A percentile compares a stretch with the other conserved stretches of the same genome.
phyloP scores from a whole-genome alignment of 2,329 filamentous ascomycete species.

The Hymenoscyphus repandus region DNA sequence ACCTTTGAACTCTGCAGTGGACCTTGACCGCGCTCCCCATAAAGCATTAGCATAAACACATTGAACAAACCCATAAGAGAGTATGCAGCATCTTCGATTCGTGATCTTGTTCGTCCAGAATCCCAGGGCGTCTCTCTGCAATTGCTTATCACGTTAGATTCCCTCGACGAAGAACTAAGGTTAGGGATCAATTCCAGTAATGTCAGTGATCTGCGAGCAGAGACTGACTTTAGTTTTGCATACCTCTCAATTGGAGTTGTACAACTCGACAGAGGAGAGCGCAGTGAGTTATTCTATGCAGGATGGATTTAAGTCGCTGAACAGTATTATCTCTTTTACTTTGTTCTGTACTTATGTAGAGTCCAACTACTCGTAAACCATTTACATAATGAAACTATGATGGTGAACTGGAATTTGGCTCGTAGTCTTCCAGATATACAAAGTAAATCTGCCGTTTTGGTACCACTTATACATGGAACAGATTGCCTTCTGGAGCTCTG shows the following conservation, averaged over 20 bases:
- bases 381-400: neutral
- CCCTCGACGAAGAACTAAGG: neutral
- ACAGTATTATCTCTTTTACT: too few relatives aligned
- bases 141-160: neutral
- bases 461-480: slow-evolving; percentile 5
- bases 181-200: neutral
- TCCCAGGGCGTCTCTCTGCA: slow-evolving; percentile 29
- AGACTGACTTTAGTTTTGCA: neutral
- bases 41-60: slow-evolving; percentile 28
- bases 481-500: neutral
- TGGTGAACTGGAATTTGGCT: neutral
- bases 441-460: slow-evolving; percentile 5
- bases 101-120: slow-evolving; percentile 18
- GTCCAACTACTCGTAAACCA: slow-evolving; percentile 7
- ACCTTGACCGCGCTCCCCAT: slow-evolving; percentile 23
- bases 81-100: slow-evolving; percentile 28
- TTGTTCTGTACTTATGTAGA: neutral
- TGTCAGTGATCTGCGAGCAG: neutral
- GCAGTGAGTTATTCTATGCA: neutral
- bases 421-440: slow-evolving; percentile 1
- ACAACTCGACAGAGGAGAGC: neutral
- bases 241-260: neutral
- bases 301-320: too few relatives aligned
- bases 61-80: slow-evolving; percentile 30
- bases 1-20: too few relatives aligned